phyloP scores from a whole-genome alignment of 805 yeast genomes.

The Ogataea nonfermentans region DNA sequence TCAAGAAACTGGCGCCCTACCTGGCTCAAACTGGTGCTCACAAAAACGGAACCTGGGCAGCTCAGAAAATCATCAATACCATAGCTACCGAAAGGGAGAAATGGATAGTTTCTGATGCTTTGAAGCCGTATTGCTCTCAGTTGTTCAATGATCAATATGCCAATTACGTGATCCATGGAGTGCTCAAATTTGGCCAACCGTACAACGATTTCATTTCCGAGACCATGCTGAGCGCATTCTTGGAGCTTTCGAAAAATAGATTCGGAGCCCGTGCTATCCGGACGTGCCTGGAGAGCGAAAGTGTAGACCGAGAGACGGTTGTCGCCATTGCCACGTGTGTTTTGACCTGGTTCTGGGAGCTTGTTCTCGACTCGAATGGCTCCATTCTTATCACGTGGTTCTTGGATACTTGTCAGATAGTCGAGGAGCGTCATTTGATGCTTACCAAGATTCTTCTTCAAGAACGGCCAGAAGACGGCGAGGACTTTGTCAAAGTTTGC shows the following conservation, averaged over 20 bases:
- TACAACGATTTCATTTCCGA: constrained; percentile 89
- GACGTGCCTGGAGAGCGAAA: constrained; percentile 83
- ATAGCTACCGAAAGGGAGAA: constrained; percentile 59
- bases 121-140: constrained; percentile 79
- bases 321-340: constrained; percentile 74
- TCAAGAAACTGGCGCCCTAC: constrained; percentile 72
- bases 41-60: constrained; percentile 99
- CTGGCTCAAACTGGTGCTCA: constrained; percentile 92
- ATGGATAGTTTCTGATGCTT: constrained; percentile 61
- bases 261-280: constrained; percentile 95
- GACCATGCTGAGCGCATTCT: constrained; percentile 70
- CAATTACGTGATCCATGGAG: constrained; percentile 93
- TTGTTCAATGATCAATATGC: constrained; percentile 95
- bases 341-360: constrained; percentile 70
- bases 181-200: constrained; percentile 80
- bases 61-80: constrained; percentile 87
- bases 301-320: constrained; percentile 64
- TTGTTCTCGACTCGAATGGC: constrained; percentile 84
- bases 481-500: constrained; percentile 26
- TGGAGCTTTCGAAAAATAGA: constrained; percentile 80
- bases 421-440: constrained; percentile 62
- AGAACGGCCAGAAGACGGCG: constrained; percentile 14
- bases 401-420: constrained; percentile 69
- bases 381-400: constrained; percentile 91
- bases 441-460: constrained; percentile 36